Conservation (phyloP, 2,329 filamentous ascomycete genomes). For the Esteya vermicola region DNA sequence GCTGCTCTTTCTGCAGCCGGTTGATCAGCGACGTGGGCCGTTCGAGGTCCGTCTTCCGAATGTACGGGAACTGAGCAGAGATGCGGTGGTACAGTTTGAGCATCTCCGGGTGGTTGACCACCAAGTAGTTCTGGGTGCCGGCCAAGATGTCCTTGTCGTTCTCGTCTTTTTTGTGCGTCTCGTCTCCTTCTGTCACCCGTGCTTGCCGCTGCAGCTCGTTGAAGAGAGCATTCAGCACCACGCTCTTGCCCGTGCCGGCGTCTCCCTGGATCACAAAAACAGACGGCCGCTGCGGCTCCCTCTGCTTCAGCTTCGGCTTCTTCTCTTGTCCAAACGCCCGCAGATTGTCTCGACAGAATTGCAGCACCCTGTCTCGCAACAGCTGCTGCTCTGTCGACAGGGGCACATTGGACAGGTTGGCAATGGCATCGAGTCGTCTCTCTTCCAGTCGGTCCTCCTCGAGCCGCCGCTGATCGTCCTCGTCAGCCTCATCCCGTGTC, state of each 20-base stretch:
- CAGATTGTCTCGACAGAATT: conserved; percentile 3
- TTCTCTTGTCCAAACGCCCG: neutral
- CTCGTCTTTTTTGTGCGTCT: neutral
- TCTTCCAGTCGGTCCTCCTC: neutral
- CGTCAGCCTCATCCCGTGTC: neutral
- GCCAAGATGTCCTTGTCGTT: neutral
- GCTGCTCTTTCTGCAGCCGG: conserved; percentile 4
- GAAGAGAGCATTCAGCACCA: conserved; percentile 5
- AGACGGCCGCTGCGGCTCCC: conserved; percentile 3
- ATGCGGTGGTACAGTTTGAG: conserved; percentile 6
- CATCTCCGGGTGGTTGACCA: conserved; percentile 7
- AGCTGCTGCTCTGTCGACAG: conserved; percentile 3
- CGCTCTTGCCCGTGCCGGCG: conserved; percentile 5
- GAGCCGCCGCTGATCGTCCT: neutral
- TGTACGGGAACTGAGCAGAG: conserved; percentile 3
- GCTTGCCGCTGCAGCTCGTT: conserved; percentile 4
- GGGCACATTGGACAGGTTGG: conserved; percentile 4
- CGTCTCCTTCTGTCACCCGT: neutral
- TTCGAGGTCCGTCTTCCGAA: conserved; percentile 5
- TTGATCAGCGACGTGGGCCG: conserved; percentile 6
- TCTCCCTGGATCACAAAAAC: conserved; percentile 5
- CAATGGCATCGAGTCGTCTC: conserved; percentile 1
- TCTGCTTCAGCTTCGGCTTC: too few species aligned
- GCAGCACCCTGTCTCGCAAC: conserved; percentile 2
- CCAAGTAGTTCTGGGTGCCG: conserved; percentile 5